phyloP scores from a whole-genome alignment of 495 filamentous ascomycete genomes.

The Aspergillus baeticus region DNA sequence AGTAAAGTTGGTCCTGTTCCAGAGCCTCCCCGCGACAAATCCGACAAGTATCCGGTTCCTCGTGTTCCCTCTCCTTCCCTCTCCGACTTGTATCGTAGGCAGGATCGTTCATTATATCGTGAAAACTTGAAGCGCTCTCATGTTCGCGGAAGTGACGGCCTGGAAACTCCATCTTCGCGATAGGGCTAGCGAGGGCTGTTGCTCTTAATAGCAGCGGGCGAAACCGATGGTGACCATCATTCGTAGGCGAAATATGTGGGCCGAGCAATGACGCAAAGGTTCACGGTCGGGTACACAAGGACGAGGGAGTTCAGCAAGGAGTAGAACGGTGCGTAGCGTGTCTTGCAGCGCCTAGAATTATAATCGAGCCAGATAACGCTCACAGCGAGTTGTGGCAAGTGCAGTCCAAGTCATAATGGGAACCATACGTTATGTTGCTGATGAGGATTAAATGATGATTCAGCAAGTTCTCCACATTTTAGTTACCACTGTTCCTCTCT shows the following conservation, averaged over 20 bases:
- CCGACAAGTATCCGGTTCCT: constrained; percentile 77
- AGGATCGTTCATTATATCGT: constrained; percentile 69
- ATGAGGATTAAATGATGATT: constrained; percentile 11
- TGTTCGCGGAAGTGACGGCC: constrained; percentile 15
- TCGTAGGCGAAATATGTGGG: constrained; percentile 6
- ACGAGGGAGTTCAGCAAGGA: not conserved
- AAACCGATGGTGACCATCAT: constrained; percentile 23
- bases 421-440: not conserved
- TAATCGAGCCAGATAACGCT: not conserved
- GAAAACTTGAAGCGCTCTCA: constrained; percentile 28
- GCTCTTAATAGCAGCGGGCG: constrained; percentile 18
- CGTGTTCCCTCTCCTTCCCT: constrained; percentile 40
- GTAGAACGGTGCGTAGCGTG: not conserved
- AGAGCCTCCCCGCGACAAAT: constrained; percentile 92
- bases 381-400: constrained; percentile 2
- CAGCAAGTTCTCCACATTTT: constrained; percentile 4
- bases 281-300: not conserved
- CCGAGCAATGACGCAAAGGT: constrained; percentile 3
- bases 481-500: not conserved
- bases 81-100: constrained; percentile 43
- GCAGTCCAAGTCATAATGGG: not conserved
- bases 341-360: not conserved
- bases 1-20: constrained; percentile 85
- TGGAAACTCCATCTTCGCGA: constrained; percentile 28
- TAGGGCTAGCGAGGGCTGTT: constrained; percentile 21